Evolutionary conservation across 2,329 filamentous ascomycete genomes (phyloP).

Genomic region (Aspergillus quadrilineatus): DNA sequence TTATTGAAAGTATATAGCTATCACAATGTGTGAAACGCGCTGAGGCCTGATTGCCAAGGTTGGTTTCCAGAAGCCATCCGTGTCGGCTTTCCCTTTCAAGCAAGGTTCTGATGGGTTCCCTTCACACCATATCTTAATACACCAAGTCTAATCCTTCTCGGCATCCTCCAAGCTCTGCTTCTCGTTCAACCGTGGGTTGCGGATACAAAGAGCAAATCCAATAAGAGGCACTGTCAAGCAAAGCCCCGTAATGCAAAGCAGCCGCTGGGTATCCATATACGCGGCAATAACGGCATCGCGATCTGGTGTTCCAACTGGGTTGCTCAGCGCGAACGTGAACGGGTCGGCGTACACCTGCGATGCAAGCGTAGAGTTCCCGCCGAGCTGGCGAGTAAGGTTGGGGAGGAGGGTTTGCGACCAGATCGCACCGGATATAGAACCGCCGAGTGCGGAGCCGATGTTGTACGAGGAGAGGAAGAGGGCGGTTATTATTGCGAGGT

Average conservation of each 20-base stretch:
- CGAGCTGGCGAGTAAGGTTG: constrained; percentile 42
- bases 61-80: too few relatives aligned
- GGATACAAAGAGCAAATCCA: constrained; percentile 45
- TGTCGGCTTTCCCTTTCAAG: too few relatives aligned
- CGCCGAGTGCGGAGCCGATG: constrained; percentile 61
- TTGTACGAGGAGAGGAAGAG: constrained; percentile 64
- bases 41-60: too few relatives aligned
- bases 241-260: constrained; percentile 53
- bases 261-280: constrained; percentile 48
- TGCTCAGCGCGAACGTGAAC: constrained; percentile 36
- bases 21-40: too few relatives aligned
- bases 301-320: constrained; percentile 47
- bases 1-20: too few relatives aligned
- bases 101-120: too few relatives aligned
- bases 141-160: constrained; percentile 20
- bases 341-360: constrained; percentile 44
- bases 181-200: constrained; percentile 48
- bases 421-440: constrained; percentile 61
- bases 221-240: constrained; percentile 50
- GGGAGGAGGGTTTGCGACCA: constrained; percentile 60
- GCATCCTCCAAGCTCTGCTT: constrained; percentile 48
- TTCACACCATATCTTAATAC: too few relatives aligned
- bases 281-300: constrained; percentile 46
- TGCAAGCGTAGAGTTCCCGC: constrained; percentile 42
- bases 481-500: constrained; percentile 64